Evolutionary conservation across 2,329 filamentous ascomycete species (phyloP).

Genomic region (Xylariaceae sp.): DNA sequence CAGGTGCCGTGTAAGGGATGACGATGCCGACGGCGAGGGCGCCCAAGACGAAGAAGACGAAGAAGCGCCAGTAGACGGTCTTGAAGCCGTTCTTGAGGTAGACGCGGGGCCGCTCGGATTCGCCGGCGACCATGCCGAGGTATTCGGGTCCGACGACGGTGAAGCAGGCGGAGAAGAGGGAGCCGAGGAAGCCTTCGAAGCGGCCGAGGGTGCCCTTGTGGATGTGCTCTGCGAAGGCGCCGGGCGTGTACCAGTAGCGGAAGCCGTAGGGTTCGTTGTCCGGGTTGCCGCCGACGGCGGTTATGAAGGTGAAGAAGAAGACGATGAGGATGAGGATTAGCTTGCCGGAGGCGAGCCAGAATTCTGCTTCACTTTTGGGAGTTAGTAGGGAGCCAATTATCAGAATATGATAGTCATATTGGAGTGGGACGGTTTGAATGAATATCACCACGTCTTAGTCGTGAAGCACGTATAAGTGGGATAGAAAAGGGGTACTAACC

Average conservation of each 20-base stretch:
- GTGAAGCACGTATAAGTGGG: slow-evolving; percentile 6
- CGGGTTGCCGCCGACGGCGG: slow-evolving; percentile 74
- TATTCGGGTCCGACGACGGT: slow-evolving; percentile 59
- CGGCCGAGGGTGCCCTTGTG: slow-evolving; percentile 57
- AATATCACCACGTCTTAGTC: background rate
- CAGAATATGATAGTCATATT: background rate
- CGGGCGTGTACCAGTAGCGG: slow-evolving; percentile 59
- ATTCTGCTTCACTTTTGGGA: slow-evolving; percentile 61
- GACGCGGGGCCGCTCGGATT: slow-evolving; percentile 52
- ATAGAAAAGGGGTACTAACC: slow-evolving; percentile 14
- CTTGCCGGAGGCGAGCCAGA: slow-evolving; percentile 60
- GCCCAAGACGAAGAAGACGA: slow-evolving; percentile 61
- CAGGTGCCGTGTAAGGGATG: slow-evolving; percentile 56
- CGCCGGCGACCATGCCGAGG: slow-evolving; percentile 46
- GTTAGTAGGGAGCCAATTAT: slow-evolving; percentile 36
- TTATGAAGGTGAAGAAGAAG: slow-evolving; percentile 71
- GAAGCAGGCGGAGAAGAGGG: slow-evolving; percentile 51
- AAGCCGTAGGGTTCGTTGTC: slow-evolving; percentile 64
- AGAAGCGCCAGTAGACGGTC: slow-evolving; percentile 61
- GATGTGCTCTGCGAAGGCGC: slow-evolving; percentile 57
- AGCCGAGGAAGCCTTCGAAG: slow-evolving; percentile 60
- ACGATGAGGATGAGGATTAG: slow-evolving; percentile 61
- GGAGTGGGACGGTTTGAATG: background rate
- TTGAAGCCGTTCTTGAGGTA: slow-evolving; percentile 61
- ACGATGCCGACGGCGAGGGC: slow-evolving; percentile 59